Evolutionary conservation across 345 rosid species (phyloP).

Genomic region (Anastatica hierochuntica): DNA sequence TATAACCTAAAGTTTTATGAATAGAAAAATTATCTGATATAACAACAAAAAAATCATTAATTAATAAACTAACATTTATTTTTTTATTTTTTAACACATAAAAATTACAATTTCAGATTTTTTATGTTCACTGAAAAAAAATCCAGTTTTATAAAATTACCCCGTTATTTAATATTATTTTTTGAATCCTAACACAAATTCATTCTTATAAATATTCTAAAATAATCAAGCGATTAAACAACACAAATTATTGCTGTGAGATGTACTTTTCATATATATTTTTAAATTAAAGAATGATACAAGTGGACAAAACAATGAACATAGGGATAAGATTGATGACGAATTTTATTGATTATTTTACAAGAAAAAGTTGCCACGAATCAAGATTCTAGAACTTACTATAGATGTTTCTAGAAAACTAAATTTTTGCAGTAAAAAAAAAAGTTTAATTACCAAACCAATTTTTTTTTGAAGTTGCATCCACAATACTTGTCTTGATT

Average conservation of each 20-base stretch:
- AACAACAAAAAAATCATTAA: no score
- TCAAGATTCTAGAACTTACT: conserved; percentile 20
- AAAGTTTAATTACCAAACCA: not conserved
- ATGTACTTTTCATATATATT: no score
- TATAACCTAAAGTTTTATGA: no score
- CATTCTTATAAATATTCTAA: not conserved
- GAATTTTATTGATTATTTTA: conserved; percentile 3
- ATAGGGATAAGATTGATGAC: conserved; percentile 8
- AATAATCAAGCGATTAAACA: not conserved
- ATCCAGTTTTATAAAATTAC: no score
- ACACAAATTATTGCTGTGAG: conserved; percentile 15
- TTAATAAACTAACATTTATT: no score
- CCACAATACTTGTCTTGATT: not conserved
- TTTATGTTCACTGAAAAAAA: no score
- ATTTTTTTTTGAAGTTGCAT: conserved; percentile 2
- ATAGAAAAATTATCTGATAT: no score
- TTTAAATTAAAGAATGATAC: conserved; percentile 5
- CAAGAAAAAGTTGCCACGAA: conserved; percentile 5
- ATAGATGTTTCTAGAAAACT: conserved; percentile 18
- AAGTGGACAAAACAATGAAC: conserved; percentile 19
- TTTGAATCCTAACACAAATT: no score
- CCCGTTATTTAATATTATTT: no score
- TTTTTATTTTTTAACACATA: no score
- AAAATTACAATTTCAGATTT: no score
- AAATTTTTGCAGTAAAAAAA: not conserved